Base-by-base conservation (phyloP, 805 yeast species). In the Cyberlindnera euphorbiiphila region DNA sequence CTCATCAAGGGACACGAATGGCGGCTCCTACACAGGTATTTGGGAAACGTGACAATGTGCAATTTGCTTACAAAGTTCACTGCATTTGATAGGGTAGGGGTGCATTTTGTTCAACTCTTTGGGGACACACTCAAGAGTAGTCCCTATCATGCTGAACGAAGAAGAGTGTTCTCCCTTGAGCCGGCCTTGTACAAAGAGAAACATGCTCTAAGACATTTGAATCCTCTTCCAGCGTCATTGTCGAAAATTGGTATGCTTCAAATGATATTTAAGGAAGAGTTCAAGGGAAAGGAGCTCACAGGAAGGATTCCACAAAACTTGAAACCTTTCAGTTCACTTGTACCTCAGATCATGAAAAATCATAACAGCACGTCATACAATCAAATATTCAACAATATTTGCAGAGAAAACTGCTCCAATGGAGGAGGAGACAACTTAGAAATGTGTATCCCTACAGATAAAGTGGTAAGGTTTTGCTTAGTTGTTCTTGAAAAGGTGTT, bases 401-500 rank as follows among this genome's bases (percentile, higher is more conserved):
- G 72, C 41, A 51, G 56, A 2, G 44, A 49, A n/a, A 15, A 27
- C n/a, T n/a, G 19, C n/a, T 2, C 12, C 26, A 7, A 5, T 6
- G 29, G 14, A 12, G 20, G 23, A 17, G 8, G 11, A 19, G 48
- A 57, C 21, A 64, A 69, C 32, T 44, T 68, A 7, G 61, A 59
- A 0, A 36, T 57, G 16, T 57, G 65, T 2, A 57, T 70, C 0
- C 46, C 60, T 0, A 49, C 59, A 8, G 42, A 45, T 9, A 28
- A 43, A 0, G 76, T 82, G 0, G 46, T 69, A 0, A 59, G 53
- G 29, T 75, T 77, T 46, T 49, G 73, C 2, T 44, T 70, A 2
- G 50, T 63, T 0, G 36, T 78, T 0, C 37, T 76, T 5, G 72
- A 69, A 10, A 68, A 65, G 34, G 45, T 81, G 0, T 60, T 82